Evolutionary conservation across 106 monocot genomes (phyloP), one percentile per base, ranked within the genome.

Genomic region (Acorus calamus): DNA sequence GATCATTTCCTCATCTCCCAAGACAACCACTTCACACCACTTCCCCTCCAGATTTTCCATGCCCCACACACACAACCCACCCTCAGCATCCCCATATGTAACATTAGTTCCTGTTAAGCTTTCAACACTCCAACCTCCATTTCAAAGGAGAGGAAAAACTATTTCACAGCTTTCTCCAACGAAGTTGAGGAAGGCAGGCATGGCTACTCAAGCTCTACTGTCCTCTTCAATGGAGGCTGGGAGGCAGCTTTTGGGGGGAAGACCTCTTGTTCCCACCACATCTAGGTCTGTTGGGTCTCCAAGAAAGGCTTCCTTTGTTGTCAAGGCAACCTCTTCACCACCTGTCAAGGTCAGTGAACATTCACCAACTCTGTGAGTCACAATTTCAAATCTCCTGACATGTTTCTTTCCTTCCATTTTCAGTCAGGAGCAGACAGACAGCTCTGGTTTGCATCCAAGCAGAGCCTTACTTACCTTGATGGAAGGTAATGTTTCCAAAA

Each of bases 381-480:
- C 43, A 4, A 60, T 8, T 45, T 44, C 55, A 13, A 48, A 14
- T 56, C 41, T 67, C 7, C 9, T 44, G 7, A 68, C 44, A 44
- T 0, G 50, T 56, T 13, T 65, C 45, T n/a, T 51, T 7, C 28
- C 2, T 58, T 53, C 47, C 28, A 4, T 60, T 68, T 45, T 47
- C 86, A 93, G 93, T 82, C 82, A 82, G 81, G 77, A 52, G 79
- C 83, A 59, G 63, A 96, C 63, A 82, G 94, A 56, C 86, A 87
- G 79, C 87, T 96, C 2, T 96, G 90, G 94, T 96, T 96, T 61
- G 94, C 94, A 50, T 96, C 94, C 64, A 87, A 90, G 64, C 94
- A 96, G 59, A 90, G 90, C 14, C 87, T 96, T 53, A 62, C 82
- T 42, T 96, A 96, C 72, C 69, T 96, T 46, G 94, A 96, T 66